Percentiles rank a stretch among this genome's conserved stretches.
phyloP scores from a whole-genome alignment of 164 flowering plant species.

The Kalanchoe fedtschenkoi region DNA sequence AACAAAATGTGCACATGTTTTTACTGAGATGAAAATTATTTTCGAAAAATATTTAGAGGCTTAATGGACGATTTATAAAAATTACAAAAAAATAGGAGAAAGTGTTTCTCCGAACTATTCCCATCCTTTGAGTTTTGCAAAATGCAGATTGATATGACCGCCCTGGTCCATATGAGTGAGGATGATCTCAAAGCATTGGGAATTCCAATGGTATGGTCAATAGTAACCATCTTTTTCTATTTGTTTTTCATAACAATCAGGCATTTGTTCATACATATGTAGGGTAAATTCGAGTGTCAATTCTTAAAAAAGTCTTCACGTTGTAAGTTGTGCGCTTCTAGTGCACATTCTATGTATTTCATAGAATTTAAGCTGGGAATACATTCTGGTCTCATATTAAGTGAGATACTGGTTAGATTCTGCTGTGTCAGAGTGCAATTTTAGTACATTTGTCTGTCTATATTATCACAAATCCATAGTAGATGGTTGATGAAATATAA shows the following conservation, averaged over 20 bases:
- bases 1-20: neutral
- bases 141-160: conserved; percentile 76
- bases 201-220: conserved; percentile 70
- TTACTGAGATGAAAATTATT: neutral
- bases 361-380: neutral
- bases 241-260: neutral
- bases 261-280: neutral
- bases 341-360: too few relatives aligned
- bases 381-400: neutral
- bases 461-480: neutral
- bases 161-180: conserved; percentile 78
- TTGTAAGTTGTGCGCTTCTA: too few relatives aligned
- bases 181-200: conserved; percentile 89
- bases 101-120: neutral
- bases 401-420: neutral
- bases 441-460: neutral
- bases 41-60: too few relatives aligned
- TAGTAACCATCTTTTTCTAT: neutral
- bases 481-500: neutral
- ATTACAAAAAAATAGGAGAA: neutral
- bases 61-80: too few relatives aligned
- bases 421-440: neutral
- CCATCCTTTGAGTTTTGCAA: neutral
- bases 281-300: too few relatives aligned
- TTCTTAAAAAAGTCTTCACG: too few relatives aligned